phyloP scores from a whole-genome alignment of 2,329 filamentous ascomycete species.

The Sporothrix protearum region DNA sequence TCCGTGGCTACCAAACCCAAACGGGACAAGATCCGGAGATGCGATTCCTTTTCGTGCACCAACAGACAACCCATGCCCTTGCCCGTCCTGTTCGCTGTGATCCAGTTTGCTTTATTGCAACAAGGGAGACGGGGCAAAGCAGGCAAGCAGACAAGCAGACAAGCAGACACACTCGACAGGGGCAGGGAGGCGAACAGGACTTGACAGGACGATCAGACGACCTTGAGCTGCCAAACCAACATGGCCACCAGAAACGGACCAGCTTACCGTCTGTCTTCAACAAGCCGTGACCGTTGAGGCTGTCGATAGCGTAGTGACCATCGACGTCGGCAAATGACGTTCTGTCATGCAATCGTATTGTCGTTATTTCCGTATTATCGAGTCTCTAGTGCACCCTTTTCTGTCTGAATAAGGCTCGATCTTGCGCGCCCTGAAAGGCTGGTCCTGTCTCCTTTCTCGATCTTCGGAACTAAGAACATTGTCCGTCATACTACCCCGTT shows the following conservation, averaged over 20 bases:
- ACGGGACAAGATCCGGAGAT: slow-evolving; percentile 9
- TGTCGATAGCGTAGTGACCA: background rate
- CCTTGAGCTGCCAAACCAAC: background rate
- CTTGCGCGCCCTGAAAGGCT: background rate
- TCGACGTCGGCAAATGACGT: background rate
- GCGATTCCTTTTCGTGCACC: background rate
- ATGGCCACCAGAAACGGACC: background rate
- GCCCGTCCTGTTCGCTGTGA: background rate
- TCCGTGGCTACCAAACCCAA: background rate
- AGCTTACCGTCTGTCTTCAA: background rate
- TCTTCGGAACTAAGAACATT: background rate
- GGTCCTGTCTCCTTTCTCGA: background rate
- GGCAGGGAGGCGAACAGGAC: background rate
- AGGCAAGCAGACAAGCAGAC: background rate
- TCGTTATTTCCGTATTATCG: no score
- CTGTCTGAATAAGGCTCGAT: background rate
- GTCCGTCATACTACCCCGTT: background rate
- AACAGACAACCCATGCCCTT: background rate
- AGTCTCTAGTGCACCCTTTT: background rate
- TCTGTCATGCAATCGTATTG: background rate
- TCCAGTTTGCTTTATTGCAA: background rate
- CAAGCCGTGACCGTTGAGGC: background rate
- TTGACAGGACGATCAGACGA: slow-evolving; percentile 5
- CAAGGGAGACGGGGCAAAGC: background rate
- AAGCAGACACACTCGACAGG: background rate